Evolutionary conservation across 805 yeast genomes (phyloP).

Genomic region (Barnettozyma sp.): DNA sequence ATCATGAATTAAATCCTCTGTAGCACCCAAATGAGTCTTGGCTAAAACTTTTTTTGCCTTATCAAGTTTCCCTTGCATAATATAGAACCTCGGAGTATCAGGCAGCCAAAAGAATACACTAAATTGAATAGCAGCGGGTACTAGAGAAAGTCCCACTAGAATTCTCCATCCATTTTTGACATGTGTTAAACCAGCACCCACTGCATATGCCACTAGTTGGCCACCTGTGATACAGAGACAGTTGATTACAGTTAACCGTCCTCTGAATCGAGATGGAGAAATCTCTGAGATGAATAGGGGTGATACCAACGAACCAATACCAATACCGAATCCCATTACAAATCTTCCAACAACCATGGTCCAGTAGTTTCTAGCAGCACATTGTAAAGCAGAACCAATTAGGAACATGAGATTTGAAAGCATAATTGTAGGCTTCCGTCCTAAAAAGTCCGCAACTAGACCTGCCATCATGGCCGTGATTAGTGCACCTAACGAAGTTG

Average conservation of each 20-base stretch:
- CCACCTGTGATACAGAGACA: conserved; percentile 92
- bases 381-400: conserved; percentile 79
- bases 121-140: conserved; percentile 79
- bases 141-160: conserved; percentile 81
- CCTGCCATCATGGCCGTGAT: conserved; percentile 79
- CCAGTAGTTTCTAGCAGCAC: conserved; percentile 77
- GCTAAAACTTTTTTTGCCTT: conserved; percentile 61
- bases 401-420: conserved; percentile 77
- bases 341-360: conserved; percentile 89
- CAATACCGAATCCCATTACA: conserved; percentile 94
- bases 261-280: conserved; percentile 89
- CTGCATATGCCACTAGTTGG: conserved; percentile 87
- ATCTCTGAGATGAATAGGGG: conserved; percentile 89
- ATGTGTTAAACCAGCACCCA: conserved; percentile 77
- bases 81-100: conserved; percentile 89
- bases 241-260: conserved; percentile 82
- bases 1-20: conserved; percentile 55
- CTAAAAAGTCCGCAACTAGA: conserved; percentile 69
- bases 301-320: conserved; percentile 89
- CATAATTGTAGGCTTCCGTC: conserved; percentile 80
- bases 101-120: conserved; percentile 78
- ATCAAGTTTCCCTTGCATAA: conserved; percentile 59
- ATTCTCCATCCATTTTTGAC: conserved; percentile 89
- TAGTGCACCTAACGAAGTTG: conserved; percentile 91
- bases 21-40: conserved; percentile 55